These are phyloP conservation scores for Delonix regia DNA, from an alignment of 306 rosid species.

Conservation along the genomic window DNA sequence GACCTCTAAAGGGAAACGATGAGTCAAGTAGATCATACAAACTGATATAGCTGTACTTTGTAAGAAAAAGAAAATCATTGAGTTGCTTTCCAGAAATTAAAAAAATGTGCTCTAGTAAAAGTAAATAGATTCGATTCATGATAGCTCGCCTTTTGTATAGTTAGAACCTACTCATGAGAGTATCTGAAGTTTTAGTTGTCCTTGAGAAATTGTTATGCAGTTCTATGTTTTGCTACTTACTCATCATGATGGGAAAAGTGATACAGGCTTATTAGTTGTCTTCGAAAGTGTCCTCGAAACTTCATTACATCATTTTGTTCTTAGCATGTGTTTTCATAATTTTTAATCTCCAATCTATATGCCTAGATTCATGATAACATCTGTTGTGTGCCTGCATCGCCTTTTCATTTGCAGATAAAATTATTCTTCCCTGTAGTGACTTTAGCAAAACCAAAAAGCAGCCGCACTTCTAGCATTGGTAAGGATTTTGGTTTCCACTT, in stretches of 20 bases:
- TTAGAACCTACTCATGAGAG: slow-evolving; percentile 34
- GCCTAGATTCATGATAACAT: slow-evolving; percentile 27
- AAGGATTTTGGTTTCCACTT: slow-evolving; percentile 36
- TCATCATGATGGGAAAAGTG: slow-evolving; percentile 1
- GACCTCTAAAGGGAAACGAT: slow-evolving; percentile 23
- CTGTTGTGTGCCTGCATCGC: background rate
- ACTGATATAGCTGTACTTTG: slow-evolving; percentile 10
- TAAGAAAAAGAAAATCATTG: slow-evolving; percentile 21
- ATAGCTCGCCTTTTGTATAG: slow-evolving; percentile 28
- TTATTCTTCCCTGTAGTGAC: slow-evolving; percentile 88
- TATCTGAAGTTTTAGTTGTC: slow-evolving; percentile 29
- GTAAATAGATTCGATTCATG: slow-evolving; percentile 17
- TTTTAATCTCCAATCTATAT: background rate
- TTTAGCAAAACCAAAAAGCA: slow-evolving; percentile 93
- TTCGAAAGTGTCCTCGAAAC: slow-evolving; percentile 15
- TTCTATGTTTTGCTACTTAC: slow-evolving; percentile 23
- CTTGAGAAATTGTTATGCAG: slow-evolving; percentile 30
- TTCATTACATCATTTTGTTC: slow-evolving; percentile 1
- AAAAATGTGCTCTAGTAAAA: background rate
- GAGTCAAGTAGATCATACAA: slow-evolving; percentile 20
- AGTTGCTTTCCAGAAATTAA: slow-evolving; percentile 23
- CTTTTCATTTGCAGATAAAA: slow-evolving; percentile 73
- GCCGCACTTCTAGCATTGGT: slow-evolving; percentile 95
- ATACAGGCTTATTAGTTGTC: background rate
- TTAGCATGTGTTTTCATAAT: background rate